Evolutionary conservation across 306 rosid genomes (phyloP), one percentile per base, ranked within the genome.

Genomic region (Gynostemma pentaphyllum): DNA sequence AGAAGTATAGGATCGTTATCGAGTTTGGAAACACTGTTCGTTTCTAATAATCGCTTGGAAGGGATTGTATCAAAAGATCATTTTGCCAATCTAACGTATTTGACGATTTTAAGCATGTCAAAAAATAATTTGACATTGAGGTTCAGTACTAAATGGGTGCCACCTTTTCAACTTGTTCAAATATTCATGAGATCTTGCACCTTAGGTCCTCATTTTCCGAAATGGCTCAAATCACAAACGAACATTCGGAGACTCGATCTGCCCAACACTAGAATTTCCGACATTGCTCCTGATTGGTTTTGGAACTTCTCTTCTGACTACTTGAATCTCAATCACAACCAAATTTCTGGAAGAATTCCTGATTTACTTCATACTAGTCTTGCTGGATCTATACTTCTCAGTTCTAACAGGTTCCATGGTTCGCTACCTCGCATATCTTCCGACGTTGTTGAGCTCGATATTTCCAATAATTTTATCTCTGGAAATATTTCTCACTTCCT

Each of bases 151-250:
- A 44, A 12, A 4, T 74, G 78, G 78, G 10, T 61, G 29, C 78
- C 70, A 0, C 72, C 76, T 1, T 74, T 78, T 72, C 62, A 77
- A 48, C 79, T 80, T 28, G 23, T 15, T 2, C 2, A 7, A 11
- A 48, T 74, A 53, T 1, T 0, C 0, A 15, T 75, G 45, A 76
- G 62, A 39, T 72, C 49, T 22, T 78, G 68, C 44, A 48, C 40
- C 45, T 7, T 78, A n/a, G 81, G 76, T 5, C 75, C 66, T 4
- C 47, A 67, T 10, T 69, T 81, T 57, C 83, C 83, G 12, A 5
- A 21, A 28, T 81, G 86, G 83, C 56, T 81, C 13, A 55, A 27
- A 71, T 11, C 2, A 4, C 70, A 72, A 59, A 59, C 19, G 10
- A 41, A 53, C 1, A 9, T 63, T 5, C 1, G 1, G 34, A 13